Conservation (phyloP, 768 basidiomycete species). For the Leccinum uliginosum region DNA sequence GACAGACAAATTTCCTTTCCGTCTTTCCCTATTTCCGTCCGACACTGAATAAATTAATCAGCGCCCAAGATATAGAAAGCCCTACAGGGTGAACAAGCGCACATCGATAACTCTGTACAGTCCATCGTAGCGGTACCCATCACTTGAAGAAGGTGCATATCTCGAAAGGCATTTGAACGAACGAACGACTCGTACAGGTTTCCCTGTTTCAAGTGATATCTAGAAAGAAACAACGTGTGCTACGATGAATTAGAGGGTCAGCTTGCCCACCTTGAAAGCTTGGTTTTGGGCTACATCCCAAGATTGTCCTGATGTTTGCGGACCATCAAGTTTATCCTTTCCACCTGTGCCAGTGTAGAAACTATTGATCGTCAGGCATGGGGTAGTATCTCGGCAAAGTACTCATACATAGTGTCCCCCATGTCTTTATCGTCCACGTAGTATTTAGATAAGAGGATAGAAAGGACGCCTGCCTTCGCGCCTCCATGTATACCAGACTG, state of each 20-base stretch:
- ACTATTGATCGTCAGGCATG: slow-evolving; percentile 11
- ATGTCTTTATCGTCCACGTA: neutral
- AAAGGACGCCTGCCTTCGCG: neutral
- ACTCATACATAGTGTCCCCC: neutral
- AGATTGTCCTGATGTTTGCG: slow-evolving; percentile 19
- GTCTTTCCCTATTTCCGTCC: slow-evolving; percentile 15
- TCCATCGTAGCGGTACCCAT: slow-evolving; percentile 30
- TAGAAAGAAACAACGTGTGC: slow-evolving; percentile 1
- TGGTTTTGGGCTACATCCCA: slow-evolving; percentile 13
- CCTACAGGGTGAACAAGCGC: neutral
- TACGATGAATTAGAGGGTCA: neutral
- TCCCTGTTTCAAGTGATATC: slow-evolving; percentile 17
- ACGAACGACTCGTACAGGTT: slow-evolving; percentile 25
- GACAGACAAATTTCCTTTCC: slow-evolving; percentile 22
- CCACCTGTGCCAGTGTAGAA: slow-evolving; percentile 29
- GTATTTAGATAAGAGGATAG: neutral
- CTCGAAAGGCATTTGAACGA: slow-evolving; percentile 16
- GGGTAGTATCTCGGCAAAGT: neutral
- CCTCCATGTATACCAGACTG: neutral
- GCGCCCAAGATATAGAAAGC: neutral
- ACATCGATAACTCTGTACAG: slow-evolving; percentile 24
- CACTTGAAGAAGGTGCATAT: slow-evolving; percentile 25
- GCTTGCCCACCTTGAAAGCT: slow-evolving; percentile 16
- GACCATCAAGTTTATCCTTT: slow-evolving; percentile 7
- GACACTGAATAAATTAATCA: slow-evolving; percentile 12